These are phyloP conservation scores for Penicillium nucicola DNA, from an alignment of 495 filamentous ascomycete species.

Conservation along the genomic window DNA sequence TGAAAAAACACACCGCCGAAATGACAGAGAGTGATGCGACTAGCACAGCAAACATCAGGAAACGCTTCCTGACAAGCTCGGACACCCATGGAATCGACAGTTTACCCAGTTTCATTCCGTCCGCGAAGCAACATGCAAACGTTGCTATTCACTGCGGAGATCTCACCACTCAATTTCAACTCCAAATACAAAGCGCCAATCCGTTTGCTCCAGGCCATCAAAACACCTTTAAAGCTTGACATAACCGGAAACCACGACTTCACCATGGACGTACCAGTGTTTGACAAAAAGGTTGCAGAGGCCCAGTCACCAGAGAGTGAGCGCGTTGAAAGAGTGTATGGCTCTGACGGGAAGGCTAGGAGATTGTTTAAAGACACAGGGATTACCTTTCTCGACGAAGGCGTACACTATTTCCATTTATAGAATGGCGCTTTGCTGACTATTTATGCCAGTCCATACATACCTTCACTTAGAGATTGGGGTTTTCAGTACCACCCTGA, in stretches of 20 bases:
- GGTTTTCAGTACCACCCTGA: constrained; percentile 56
- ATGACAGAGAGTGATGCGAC: too few relatives aligned
- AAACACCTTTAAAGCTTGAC: constrained; percentile 66
- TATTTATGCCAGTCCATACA: constrained; percentile 67
- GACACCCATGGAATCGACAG: constrained; percentile 51
- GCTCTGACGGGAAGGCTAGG: constrained; percentile 26
- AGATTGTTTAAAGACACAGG: constrained; percentile 31
- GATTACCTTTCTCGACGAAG: constrained; percentile 61
- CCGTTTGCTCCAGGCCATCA: constrained; percentile 43
- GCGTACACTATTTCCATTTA: constrained; percentile 51
- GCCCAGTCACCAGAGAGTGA: constrained; percentile 20
- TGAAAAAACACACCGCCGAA: too few relatives aligned
- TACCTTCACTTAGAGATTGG: constrained; percentile 51
- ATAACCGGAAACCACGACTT: constrained; percentile 75
- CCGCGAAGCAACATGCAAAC: constrained; percentile 44
- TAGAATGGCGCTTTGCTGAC: constrained; percentile 54
- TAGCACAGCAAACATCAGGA: constrained; percentile 28
- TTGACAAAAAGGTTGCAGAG: constrained; percentile 30
- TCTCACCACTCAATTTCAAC: constrained; percentile 55
- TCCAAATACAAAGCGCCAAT: constrained; percentile 52
- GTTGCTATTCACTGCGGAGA: constrained; percentile 70
- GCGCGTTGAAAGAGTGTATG: constrained; percentile 26
- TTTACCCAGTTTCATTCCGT: constrained; percentile 15
- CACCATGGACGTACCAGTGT: constrained; percentile 50
- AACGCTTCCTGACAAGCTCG: constrained; percentile 52